Conservation (phyloP, 352 stramenopile species). For the Pythium rhizo-oryzae region DNA sequence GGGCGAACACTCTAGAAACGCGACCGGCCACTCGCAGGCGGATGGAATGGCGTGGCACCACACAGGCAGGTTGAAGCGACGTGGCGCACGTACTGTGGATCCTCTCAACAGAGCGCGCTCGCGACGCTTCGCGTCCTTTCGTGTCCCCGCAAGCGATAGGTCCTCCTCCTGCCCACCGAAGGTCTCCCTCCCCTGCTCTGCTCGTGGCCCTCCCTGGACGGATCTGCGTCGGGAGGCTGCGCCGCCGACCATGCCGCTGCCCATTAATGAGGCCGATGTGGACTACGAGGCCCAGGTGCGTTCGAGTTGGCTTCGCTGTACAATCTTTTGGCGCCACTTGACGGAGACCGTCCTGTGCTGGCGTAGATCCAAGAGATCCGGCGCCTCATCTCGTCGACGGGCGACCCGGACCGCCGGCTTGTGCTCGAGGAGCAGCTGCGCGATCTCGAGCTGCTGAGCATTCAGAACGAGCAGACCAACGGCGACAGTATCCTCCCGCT, state of each 20-base stretch:
- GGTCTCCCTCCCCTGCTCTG: no score
- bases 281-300: constrained; percentile 70
- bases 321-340: neutral
- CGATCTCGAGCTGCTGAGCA: constrained; percentile 60
- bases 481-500: neutral
- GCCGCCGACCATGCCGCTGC: constrained; percentile 41
- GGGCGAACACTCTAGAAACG: constrained; percentile 3
- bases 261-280: constrained; percentile 70
- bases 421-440: constrained; percentile 70
- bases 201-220: neutral
- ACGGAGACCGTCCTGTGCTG: neutral
- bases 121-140: constrained; percentile 10
- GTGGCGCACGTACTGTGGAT: neutral
- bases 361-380: constrained; percentile 76
- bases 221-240: neutral
- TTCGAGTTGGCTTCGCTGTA: neutral
- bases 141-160: neutral
- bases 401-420: constrained; percentile 54
- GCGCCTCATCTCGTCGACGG: constrained; percentile 72
- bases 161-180: neutral
- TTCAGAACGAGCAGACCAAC: constrained; percentile 45
- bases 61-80: constrained; percentile 16
- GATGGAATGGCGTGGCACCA: neutral
- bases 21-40: neutral
- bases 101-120: constrained; percentile 1